A percentile compares a stretch with the other conserved stretches of the same genome.
phyloP scores from a whole-genome alignment of 2,329 filamentous ascomycete genomes.

The Ceratocystis eucalypticola region DNA sequence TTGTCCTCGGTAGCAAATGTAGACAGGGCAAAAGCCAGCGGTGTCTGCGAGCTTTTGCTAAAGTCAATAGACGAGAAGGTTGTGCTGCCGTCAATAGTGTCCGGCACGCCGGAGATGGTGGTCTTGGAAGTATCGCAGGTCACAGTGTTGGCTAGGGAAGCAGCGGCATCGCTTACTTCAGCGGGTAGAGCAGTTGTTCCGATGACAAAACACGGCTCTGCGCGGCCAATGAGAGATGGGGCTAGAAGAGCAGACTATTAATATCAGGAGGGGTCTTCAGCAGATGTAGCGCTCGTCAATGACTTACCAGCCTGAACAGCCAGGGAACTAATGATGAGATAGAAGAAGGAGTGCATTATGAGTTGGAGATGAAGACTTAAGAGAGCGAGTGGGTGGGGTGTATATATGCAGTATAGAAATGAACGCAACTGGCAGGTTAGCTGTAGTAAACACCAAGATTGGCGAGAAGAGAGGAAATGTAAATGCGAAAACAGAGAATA shows the following conservation, averaged over 20 bases:
- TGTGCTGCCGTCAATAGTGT: slow-evolving; percentile 38
- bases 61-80: slow-evolving; percentile 46
- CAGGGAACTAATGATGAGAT: slow-evolving; percentile 10
- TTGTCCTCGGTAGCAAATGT: slow-evolving; percentile 39
- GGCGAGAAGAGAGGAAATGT: background rate
- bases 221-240: slow-evolving; percentile 22
- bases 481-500: background rate
- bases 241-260: background rate
- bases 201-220: slow-evolving; percentile 40
- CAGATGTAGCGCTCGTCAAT: too few species aligned
- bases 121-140: slow-evolving; percentile 36
- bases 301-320: slow-evolving; percentile 16
- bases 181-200: slow-evolving; percentile 37
- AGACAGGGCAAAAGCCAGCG: slow-evolving; percentile 41
- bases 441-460: background rate
- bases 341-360: slow-evolving; percentile 10
- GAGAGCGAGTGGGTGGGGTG: background rate
- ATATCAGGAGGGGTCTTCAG: background rate
- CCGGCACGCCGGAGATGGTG: slow-evolving; percentile 41
- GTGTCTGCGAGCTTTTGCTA: slow-evolving; percentile 32
- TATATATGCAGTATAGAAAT: slow-evolving; percentile 3
- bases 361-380: background rate
- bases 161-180: slow-evolving; percentile 34
- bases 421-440: slow-evolving; percentile 6
- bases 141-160: slow-evolving; percentile 30